phyloP scores from a whole-genome alignment of 768 basidiomycete genomes.

The Glaciozyma martinii region DNA sequence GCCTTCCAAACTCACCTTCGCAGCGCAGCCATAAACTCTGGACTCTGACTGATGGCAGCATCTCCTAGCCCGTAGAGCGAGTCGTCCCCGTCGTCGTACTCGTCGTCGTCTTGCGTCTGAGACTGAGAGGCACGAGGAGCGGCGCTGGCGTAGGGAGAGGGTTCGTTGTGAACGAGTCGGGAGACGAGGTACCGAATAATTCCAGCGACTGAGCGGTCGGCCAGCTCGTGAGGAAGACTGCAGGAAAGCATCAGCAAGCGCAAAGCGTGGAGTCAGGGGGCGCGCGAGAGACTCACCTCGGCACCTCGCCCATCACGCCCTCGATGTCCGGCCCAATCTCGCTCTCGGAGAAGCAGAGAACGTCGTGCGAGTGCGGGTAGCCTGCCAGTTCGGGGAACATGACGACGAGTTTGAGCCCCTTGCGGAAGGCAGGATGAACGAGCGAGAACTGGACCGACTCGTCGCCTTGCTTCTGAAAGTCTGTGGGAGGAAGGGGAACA shows the following conservation, averaged over 20 bases:
- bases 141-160: constrained; percentile 26
- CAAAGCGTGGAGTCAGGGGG: not conserved
- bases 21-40: constrained; percentile 14
- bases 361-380: constrained; percentile 54
- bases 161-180: constrained; percentile 42
- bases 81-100: constrained; percentile 43
- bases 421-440: not conserved
- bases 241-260: constrained; percentile 45
- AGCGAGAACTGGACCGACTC: constrained; percentile 22
- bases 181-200: constrained; percentile 39
- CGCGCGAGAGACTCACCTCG: constrained; percentile 34
- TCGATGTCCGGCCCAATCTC: constrained; percentile 43
- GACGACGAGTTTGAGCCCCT: constrained; percentile 16
- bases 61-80: constrained; percentile 36
- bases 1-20: constrained; percentile 29
- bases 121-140: constrained; percentile 40
- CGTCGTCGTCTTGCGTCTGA: constrained; percentile 41
- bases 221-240: not conserved
- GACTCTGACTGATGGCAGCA: not conserved
- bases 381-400: constrained; percentile 26
- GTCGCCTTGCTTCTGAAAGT: constrained; percentile 19
- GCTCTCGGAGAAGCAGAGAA: constrained; percentile 52
- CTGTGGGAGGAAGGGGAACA: not conserved
- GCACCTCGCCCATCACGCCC: constrained; percentile 45
- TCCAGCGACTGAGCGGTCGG: constrained; percentile 25